Evolutionary conservation across 164 flowering plant species (phyloP).

Genomic region (Vitis vinifera): DNA sequence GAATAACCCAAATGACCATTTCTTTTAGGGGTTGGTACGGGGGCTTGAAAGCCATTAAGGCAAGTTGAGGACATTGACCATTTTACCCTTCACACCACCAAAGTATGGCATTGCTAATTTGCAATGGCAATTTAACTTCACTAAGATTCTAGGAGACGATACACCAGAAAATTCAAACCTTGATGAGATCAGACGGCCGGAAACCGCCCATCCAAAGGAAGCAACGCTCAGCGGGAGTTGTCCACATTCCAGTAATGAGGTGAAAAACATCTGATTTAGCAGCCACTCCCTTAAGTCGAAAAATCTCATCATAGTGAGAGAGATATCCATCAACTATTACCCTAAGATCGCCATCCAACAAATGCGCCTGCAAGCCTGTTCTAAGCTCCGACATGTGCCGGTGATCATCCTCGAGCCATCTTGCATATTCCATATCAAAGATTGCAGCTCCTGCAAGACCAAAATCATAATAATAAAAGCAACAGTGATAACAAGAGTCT

Average conservation of each 20-base stretch:
- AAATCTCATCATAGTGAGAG: constrained; percentile 82
- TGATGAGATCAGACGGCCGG: constrained; percentile 91
- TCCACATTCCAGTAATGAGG: constrained; percentile 92
- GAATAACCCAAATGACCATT: too few relatives aligned
- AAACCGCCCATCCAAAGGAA: constrained; percentile 99
- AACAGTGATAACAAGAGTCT: too few relatives aligned
- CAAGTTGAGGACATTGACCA: too few relatives aligned
- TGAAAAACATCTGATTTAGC: constrained; percentile 91
- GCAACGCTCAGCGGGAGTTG: constrained; percentile 91
- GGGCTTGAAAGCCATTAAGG: too few relatives aligned
- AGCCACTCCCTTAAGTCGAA: constrained; percentile 71
- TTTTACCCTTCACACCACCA: too few relatives aligned
- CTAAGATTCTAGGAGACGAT: too few relatives aligned
- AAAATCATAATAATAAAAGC: too few relatives aligned
- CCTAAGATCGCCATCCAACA: constrained; percentile 68
- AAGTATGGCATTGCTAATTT: too few relatives aligned
- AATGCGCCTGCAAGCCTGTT: constrained; percentile 64
- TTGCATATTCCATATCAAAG: constrained; percentile 93
- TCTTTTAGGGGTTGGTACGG: too few relatives aligned
- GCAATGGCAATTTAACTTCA: too few relatives aligned
- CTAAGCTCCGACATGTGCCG: constrained; percentile 86
- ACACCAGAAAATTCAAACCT: constrained; percentile 40
- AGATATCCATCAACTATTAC: constrained; percentile 65
- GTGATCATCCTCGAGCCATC: constrained; percentile 90
- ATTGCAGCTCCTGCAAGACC: constrained; percentile 69